phyloP scores from a whole-genome alignment of 768 basidiomycete genomes.

The Xerocomus spinulosus region DNA sequence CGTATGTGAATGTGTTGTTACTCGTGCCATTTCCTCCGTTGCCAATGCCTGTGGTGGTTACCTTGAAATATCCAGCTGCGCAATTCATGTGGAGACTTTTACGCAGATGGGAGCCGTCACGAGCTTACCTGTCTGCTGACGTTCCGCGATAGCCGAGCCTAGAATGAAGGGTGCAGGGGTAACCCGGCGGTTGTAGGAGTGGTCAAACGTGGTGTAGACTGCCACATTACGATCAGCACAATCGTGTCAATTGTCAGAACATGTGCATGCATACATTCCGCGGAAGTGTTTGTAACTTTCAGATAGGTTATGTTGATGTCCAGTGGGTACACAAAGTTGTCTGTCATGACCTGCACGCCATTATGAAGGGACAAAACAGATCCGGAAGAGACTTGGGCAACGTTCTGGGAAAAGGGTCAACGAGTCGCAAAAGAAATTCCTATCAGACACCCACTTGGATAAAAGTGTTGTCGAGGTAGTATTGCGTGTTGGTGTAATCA shows the following conservation, averaged over 20 bases:
- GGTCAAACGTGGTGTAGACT: constrained; percentile 59
- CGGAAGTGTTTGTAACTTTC: constrained; percentile 28
- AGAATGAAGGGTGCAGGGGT: constrained; percentile 56
- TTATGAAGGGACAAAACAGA: constrained; percentile 47
- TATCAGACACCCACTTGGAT: constrained; percentile 32
- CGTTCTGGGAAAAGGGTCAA: constrained; percentile 33
- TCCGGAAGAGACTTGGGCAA: constrained; percentile 48
- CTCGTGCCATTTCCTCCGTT: constrained; percentile 58
- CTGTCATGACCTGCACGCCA: constrained; percentile 38
- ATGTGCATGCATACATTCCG: constrained; percentile 10
- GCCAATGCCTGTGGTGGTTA: constrained; percentile 42
- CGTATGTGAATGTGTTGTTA: constrained; percentile 62
- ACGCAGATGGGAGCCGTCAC: background rate
- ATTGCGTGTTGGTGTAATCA: constrained; percentile 58
- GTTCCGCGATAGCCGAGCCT: constrained; percentile 53
- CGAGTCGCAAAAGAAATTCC: background rate
- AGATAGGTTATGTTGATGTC: constrained; percentile 37
- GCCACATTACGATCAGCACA: background rate
- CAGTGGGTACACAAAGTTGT: constrained; percentile 53
- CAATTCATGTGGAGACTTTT: background rate
- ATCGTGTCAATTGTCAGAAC: background rate
- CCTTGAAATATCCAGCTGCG: constrained; percentile 48
- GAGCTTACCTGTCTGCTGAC: constrained; percentile 53
- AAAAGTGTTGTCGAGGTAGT: constrained; percentile 45
- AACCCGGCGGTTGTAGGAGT: constrained; percentile 59